Evolutionary conservation across 768 basidiomycete genomes (phyloP), one percentile per base, ranked within the genome.

Genomic region (Mycena rosella): DNA sequence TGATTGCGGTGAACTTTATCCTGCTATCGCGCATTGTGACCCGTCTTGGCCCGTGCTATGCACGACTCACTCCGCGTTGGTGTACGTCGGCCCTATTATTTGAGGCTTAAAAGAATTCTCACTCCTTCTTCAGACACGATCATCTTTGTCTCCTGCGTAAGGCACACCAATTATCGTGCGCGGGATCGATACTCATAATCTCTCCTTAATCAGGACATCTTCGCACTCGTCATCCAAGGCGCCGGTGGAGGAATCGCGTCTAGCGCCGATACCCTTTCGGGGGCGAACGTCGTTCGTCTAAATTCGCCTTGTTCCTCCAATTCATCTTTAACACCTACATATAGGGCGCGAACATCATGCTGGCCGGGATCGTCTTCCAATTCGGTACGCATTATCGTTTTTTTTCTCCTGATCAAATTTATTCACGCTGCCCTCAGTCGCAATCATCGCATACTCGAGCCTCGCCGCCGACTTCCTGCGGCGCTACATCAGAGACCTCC

Each of bases 291-390:
- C 13, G 38, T 40, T 14, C 38, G 38, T 40, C 32, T 34, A 11
- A 34, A 34, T 34, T 34, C 11, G 15, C 14, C 14, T 40, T 15
- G 13, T 14, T 40, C 14, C 4, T 14, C 38, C 8, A 13, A 9
- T 9, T 40, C 18, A 80, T 20, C 29, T 9, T 40, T 24, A 80
- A n/a, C 29, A 40, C 38, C 5, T 9, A 9, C 8, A 17, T n/a
- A 34, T 34, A 78, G 76, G 77, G 77, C 14, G 75, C 63, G 22
- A 70, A 76, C 44, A 66, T 77, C 40, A 90, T 91, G 89, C 81
- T 90, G 17, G 87, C 78, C 1, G 91, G 90, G 53, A 91, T 92
- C 65, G 79, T 81, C n/a, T 84, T 91, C 72, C 90, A 92, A 72
- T 75, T 89, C n/a, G 70, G 84, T 84, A 63, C 27, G 82, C 68